Conservation (phyloP, 2,329 filamentous ascomycete genomes). For the Ophiocordyceps camponoti-leonardi region DNA sequence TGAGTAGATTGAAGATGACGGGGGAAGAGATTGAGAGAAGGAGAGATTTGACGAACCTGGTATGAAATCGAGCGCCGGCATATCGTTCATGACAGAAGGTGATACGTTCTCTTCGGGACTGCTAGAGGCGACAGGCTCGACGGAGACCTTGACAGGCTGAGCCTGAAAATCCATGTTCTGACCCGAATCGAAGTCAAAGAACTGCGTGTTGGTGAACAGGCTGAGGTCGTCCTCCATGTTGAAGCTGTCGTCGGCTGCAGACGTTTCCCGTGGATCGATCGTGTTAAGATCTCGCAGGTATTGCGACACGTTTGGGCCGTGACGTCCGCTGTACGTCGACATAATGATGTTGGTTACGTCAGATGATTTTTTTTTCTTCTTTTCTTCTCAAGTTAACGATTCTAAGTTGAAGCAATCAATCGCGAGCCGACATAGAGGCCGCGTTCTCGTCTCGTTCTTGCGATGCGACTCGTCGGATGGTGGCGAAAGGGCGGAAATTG, state of each 20-base stretch:
- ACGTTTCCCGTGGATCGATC: conserved; percentile 39
- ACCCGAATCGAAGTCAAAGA: conserved; percentile 62
- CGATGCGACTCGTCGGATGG: too few species aligned
- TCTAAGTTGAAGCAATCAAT: background rate
- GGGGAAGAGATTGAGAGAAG: background rate
- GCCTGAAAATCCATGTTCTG: conserved; percentile 39
- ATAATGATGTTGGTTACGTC: conserved; percentile 24
- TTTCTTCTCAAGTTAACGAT: background rate
- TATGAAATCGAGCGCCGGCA: conserved; percentile 31
- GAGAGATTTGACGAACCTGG: conserved; percentile 21
- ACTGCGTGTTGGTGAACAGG: conserved; percentile 68
- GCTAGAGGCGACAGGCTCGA: conserved; percentile 11
- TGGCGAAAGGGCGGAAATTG: too few species aligned
- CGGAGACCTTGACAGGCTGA: conserved; percentile 26
- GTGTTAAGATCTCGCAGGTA: conserved; percentile 79
- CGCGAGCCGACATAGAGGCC: background rate
- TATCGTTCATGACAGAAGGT: conserved; percentile 25
- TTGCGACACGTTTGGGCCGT: conserved; percentile 74
- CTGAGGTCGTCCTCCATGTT: conserved; percentile 55
- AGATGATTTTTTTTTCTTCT: background rate
- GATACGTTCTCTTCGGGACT: conserved; percentile 20
- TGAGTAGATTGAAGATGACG: background rate
- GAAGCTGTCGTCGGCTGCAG: conserved; percentile 35
- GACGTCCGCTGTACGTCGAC: conserved; percentile 60
- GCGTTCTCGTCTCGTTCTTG: too few species aligned